Evolutionary conservation across 83 land plant species (phyloP), one percentile per base, ranked within the genome.

Genomic region (Picea engelmannii): DNA sequence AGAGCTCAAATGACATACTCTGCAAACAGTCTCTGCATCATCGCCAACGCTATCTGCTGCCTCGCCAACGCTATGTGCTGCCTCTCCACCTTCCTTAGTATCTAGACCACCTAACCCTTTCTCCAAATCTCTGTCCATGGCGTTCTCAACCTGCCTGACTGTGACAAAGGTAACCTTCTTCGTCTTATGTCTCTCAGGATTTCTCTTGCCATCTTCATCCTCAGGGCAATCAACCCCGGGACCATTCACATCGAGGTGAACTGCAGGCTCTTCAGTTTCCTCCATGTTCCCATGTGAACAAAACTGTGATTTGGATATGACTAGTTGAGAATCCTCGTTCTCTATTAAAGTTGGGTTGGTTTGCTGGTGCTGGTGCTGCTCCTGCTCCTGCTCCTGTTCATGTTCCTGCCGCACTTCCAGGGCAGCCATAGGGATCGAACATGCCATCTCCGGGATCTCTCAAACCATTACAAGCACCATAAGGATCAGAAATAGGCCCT

Each of bases 1-100:
- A 4, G 89, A 70, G 71, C 66, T 83, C 84, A 88, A 83, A 78
- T 88, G 90, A 58, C 90, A 88, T 59, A 88, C 84, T 73, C 90
- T 85, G 66, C 90, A 88, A n/a, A 83, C 80, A 55, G 42, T 85
- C 42, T 88, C 89, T 8, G 60, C 79, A 69, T 87, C 83, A 63
- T 52, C 64, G 0, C 9, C 65, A 4, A 27, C 42, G 63, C 59
- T 75, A 42, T 83, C n/a, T n/a, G n/a, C n/a, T n/a, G n/a, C n/a
- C n/a, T n/a, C n/a, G n/a, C n/a, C n/a, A n/a, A n/a, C n/a, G n/a
- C n/a, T n/a, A n/a, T n/a, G 79, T 35, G 16, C 42, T 2, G 65
- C 80, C 60, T 62, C 60, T 23, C 55, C 85, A 76, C 12, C 80
- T 5, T 76, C 65, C 52, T 79, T 87, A 7, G 83, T 44, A 83